These are phyloP conservation scores for Clarireedia paspali DNA, from an alignment of 2,329 filamentous ascomycete species.

Conservation along the genomic window DNA sequence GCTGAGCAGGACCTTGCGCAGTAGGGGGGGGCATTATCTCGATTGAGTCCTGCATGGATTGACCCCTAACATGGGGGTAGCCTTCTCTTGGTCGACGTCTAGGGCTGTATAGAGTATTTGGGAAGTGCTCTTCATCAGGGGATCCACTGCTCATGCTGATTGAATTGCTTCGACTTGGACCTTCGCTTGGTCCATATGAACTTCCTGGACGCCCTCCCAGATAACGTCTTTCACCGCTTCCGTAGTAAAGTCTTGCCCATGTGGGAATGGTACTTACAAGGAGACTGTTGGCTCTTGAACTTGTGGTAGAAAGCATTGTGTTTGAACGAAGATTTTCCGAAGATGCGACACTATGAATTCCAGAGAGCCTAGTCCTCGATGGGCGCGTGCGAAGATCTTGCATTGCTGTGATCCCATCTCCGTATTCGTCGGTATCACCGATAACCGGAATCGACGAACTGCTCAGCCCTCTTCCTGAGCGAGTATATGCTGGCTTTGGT, in stretches of 20 bases:
- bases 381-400: constrained; percentile 44
- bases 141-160: constrained; percentile 36
- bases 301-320: constrained; percentile 29
- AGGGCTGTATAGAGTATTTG: constrained; percentile 38
- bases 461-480: constrained; percentile 28
- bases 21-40: constrained; percentile 34
- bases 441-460: constrained; percentile 38
- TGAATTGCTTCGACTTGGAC: constrained; percentile 40
- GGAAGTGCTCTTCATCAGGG: constrained; percentile 41
- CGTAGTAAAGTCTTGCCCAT: constrained; percentile 60
- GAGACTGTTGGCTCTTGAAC: constrained; percentile 38
- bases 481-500: constrained; percentile 38
- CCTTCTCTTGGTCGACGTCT: constrained; percentile 38
- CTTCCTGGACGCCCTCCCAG: constrained; percentile 32
- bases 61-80: constrained; percentile 21
- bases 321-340: constrained; percentile 34
- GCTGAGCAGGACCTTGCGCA: constrained; percentile 15
- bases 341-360: constrained; percentile 39
- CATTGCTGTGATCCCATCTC: constrained; percentile 55
- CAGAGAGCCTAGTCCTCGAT: constrained; percentile 46
- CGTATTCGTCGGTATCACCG: constrained; percentile 54
- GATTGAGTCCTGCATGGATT: constrained; percentile 33
- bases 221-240: constrained; percentile 52
- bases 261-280: constrained; percentile 35
- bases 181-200: constrained; percentile 17